These are phyloP conservation scores for Leptomonas seymouri DNA, from an alignment of 208 protist genomes.

Conservation along the genomic window DNA sequence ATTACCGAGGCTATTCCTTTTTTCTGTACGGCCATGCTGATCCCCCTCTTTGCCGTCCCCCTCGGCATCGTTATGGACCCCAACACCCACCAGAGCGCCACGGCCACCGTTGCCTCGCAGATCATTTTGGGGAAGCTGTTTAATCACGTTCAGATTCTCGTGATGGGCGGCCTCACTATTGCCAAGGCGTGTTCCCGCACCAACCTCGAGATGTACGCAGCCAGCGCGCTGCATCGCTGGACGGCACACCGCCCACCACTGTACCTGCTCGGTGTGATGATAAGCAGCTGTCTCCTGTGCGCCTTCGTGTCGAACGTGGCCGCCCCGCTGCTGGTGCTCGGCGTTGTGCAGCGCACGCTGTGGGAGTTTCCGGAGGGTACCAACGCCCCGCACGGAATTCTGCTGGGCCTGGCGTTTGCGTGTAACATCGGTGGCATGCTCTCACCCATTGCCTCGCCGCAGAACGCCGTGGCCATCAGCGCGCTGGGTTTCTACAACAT, in stretches of 20 bases:
- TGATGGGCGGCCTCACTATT: conserved; percentile 92
- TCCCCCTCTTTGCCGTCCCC: conserved; percentile 88
- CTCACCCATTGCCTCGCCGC: conserved; percentile 93
- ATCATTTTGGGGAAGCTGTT: conserved; percentile 87
- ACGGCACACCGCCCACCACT: conserved; percentile 77
- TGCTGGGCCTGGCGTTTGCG: conserved; percentile 92
- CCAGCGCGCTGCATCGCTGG: conserved; percentile 68
- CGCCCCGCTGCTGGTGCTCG: conserved; percentile 87
- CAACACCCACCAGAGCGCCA: conserved; percentile 47
- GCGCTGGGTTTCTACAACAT: conserved; percentile 80
- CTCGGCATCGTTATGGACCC: conserved; percentile 81
- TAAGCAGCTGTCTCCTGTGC: conserved; percentile 80
- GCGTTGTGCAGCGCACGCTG: conserved; percentile 86
- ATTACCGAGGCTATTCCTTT: conserved; percentile 93
- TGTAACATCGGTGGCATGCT: conserved; percentile 96
- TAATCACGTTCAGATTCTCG: conserved; percentile 92
- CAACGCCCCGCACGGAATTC: conserved; percentile 81
- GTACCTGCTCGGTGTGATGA: conserved; percentile 92
- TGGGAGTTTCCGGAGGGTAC: conserved; percentile 88
- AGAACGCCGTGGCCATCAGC: conserved; percentile 93
- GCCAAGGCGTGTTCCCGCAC: conserved; percentile 86
- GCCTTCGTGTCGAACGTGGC: conserved; percentile 93
- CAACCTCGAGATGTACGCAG: conserved; percentile 89
- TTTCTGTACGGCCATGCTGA: conserved; percentile 92
- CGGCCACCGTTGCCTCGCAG: conserved; percentile 67